These are phyloP conservation scores for Bisporella sp. DNA, from an alignment of 2,329 filamentous ascomycete species.

Conservation along the genomic window DNA sequence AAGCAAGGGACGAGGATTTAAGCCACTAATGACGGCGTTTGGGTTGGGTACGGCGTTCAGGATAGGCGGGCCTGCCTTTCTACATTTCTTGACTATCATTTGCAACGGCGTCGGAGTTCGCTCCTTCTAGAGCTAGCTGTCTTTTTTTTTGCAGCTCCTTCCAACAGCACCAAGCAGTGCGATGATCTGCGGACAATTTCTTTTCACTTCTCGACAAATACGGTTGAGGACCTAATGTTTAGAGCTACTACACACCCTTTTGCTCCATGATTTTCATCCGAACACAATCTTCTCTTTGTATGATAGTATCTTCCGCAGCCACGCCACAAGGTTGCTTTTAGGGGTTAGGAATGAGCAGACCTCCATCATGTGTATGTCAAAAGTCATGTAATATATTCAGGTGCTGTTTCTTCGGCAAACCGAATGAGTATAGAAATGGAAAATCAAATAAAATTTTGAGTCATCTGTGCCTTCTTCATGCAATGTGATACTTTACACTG, in stretches of 20 bases:
- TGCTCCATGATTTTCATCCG: slow-evolving; percentile 8
- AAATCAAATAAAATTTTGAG: no score
- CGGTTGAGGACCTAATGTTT: slow-evolving; percentile 22
- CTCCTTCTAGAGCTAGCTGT: slow-evolving; percentile 11
- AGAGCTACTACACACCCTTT: slow-evolving; percentile 17
- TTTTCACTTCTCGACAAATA: slow-evolving; percentile 10
- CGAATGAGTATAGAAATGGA: no score
- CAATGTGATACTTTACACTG: no score
- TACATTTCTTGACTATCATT: not conserved
- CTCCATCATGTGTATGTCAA: no score
- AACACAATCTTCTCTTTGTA: slow-evolving; percentile 22
- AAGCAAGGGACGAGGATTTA: slow-evolving; percentile 25
- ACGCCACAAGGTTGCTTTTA: no score
- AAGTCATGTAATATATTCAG: no score
- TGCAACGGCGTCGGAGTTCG: slow-evolving; percentile 15
- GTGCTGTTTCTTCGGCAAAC: no score
- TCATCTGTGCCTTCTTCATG: no score
- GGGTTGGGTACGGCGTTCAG: slow-evolving; percentile 23
- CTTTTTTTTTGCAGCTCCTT: slow-evolving; percentile 9
- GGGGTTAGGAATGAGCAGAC: no score
- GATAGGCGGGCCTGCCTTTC: slow-evolving; percentile 20
- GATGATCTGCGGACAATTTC: slow-evolving; percentile 12
- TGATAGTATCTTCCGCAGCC: slow-evolving; percentile 10
- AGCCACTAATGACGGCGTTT: slow-evolving; percentile 20
- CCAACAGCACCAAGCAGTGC: slow-evolving; percentile 13